Percentiles rank a stretch among this genome's conserved stretches.
phyloP scores from a whole-genome alignment of 441 rosid genomes.

The Erodium moschatum region DNA sequence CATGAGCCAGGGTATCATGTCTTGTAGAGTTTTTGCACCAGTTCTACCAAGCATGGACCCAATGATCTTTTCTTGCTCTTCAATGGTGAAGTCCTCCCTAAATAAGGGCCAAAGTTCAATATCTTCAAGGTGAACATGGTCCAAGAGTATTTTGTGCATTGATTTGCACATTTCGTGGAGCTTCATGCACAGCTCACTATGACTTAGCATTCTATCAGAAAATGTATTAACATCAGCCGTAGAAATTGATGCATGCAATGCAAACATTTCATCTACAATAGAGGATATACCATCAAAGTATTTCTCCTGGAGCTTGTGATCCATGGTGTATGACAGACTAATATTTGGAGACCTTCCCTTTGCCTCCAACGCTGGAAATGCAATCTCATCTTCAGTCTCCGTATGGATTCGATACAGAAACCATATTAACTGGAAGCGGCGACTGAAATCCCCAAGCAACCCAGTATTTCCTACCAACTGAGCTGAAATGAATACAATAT shows the following conservation, averaged over 20 bases:
- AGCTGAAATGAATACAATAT: constrained; percentile 53
- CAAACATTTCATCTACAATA: constrained; percentile 54
- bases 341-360: constrained; percentile 54
- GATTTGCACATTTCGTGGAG: constrained; percentile 57
- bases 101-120: constrained; percentile 67
- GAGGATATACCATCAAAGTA: constrained; percentile 43
- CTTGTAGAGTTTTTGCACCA: constrained; percentile 58
- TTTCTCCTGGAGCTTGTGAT: constrained; percentile 55
- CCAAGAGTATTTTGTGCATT: constrained; percentile 54
- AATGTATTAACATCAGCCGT: constrained; percentile 19
- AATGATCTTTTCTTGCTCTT: constrained; percentile 75
- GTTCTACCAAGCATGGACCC: constrained; percentile 69
- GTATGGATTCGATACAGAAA: constrained; percentile 55
- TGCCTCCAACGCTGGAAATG: constrained; percentile 78
- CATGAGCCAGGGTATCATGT: constrained; percentile 77
- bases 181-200: constrained; percentile 41
- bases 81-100: constrained; percentile 44
- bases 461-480: constrained; percentile 41
- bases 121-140: constrained; percentile 66
- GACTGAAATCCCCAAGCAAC: constrained; percentile 49
- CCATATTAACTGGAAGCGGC: constrained; percentile 47
- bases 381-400: constrained; percentile 71
- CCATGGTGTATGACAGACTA: constrained; percentile 56
- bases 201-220: constrained; percentile 28
- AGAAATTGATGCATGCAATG: constrained; percentile 33